Evolutionary conservation across 2,329 filamentous ascomycete genomes (phyloP), one percentile per base, ranked within the genome.

Genomic region (Clonostachys sp.): DNA sequence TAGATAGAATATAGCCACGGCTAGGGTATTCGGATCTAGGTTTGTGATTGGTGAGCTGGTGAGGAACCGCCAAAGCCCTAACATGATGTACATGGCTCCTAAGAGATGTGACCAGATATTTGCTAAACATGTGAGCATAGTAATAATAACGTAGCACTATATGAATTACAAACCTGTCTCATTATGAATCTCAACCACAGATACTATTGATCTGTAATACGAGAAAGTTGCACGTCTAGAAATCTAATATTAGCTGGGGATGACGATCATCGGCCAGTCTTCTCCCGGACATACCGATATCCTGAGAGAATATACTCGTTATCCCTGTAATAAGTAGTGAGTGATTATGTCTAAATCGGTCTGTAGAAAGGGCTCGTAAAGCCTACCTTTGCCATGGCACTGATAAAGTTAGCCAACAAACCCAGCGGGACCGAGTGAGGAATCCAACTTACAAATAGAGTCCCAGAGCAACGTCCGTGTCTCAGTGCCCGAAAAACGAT

Each of bases 11-110:
- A 42, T 47, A 6, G 49, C 17, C 36, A 18, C 17, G 7, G 36
- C 36, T 39, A 39, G 36, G 14, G 17, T 39, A 8, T 39, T 39
- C 36, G 17, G 17, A n/a, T 39, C 36, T 3, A n/a, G 17, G 14
- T n/a, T 39, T 18, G 36, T 30, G 9, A 10, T 30, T 30, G 36
- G 17, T 12, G 36, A 18, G 36, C 14, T n/a, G 36, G 14, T n/a
- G 10, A 39, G 36, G 17, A 39, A 39, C 17, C 10, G 36, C 10
- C 12, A n/a, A n/a, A 39, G 36, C 14, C 14, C 14, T 12, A 39
- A n/a, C 2, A n/a, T 43, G 41, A 53, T 52, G 50, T 52, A 52
- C 14, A 51, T 44, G 34, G 46, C 50, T 7, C 51, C 49, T 18
- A 53, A 47, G 3, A 52, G 42, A n/a, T 39, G 36, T n/a, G 14